Conservation (phyloP, 352 stramenopile genomes). For the Globisporangium paddicum region DNA sequence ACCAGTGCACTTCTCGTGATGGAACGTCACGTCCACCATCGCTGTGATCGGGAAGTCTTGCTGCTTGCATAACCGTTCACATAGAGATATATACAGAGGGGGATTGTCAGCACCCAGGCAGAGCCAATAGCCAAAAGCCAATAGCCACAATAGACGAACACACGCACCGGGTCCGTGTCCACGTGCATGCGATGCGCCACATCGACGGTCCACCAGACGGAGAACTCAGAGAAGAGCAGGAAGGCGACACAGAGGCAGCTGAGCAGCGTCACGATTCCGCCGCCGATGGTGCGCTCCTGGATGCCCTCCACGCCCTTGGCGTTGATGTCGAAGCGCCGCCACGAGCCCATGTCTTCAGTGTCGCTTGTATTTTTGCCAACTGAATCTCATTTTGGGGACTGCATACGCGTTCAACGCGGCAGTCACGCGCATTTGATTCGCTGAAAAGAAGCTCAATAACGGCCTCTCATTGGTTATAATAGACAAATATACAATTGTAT, state of each 20-base stretch:
- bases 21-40: constrained; percentile 79
- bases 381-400: constrained; percentile 5
- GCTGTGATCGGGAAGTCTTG: constrained; percentile 78
- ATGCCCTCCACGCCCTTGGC: constrained; percentile 88
- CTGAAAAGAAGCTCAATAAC: not conserved
- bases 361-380: constrained; percentile 1
- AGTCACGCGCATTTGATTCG: constrained; percentile 9
- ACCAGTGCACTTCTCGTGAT: constrained; percentile 78
- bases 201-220: constrained; percentile 81
- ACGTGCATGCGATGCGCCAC: constrained; percentile 87
- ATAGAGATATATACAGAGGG: not conserved
- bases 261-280: constrained; percentile 76
- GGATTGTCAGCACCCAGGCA: not conserved
- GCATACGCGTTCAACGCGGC: constrained; percentile 9
- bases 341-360: constrained; percentile 37
- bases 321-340: constrained; percentile 85
- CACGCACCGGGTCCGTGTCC: constrained; percentile 68
- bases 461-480: constrained; percentile 5
- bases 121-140: not conserved
- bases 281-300: constrained; percentile 83
- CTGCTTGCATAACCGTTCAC: constrained; percentile 22
- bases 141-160: not conserved
- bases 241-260: constrained; percentile 71
- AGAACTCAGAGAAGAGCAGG: constrained; percentile 80
- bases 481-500: not conserved